phyloP scores from a whole-genome alignment of 306 rosid genomes.

The Citrullus mucosospermus region DNA sequence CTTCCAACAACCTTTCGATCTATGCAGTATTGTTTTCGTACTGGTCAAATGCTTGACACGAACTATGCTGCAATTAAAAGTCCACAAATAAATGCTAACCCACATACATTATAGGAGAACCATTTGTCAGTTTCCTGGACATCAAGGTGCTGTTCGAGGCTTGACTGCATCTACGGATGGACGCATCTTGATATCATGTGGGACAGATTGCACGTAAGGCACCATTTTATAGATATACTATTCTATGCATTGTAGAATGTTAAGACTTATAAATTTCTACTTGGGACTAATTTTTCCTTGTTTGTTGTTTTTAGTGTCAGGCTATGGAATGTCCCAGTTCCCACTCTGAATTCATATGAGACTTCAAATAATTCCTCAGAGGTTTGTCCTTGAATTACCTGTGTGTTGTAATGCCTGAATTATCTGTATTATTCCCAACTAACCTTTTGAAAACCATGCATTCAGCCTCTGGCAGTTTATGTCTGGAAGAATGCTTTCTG shows the following conservation, averaged over 20 bases:
- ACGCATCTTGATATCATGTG: constrained; percentile 69
- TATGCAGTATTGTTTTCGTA: not conserved
- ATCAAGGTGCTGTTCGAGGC: constrained; percentile 85
- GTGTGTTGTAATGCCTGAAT: not conserved
- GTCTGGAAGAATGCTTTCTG: constrained; percentile 73
- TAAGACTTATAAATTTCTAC: not conserved
- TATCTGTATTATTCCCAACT: not conserved
- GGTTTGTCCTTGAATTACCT: constrained; percentile 24
- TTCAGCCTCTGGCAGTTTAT: constrained; percentile 62
- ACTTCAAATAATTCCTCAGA: constrained; percentile 27
- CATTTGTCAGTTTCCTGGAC: constrained; percentile 76
- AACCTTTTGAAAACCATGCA: constrained; percentile 11
- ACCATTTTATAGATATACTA: not conserved
- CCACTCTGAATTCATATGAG: constrained; percentile 32
- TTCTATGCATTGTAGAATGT: not conserved
- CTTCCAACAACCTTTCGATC: not conserved
- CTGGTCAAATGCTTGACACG: not conserved
- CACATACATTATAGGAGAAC: constrained; percentile 29
- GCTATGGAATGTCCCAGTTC: constrained; percentile 66
- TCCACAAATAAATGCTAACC: not conserved
- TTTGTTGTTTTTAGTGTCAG: constrained; percentile 41
- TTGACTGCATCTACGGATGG: constrained; percentile 73
- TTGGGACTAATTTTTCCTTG: constrained; percentile 8
- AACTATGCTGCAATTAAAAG: not conserved
- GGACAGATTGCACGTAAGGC: constrained; percentile 81